These are phyloP conservation scores for Neurospora intermedia DNA, from an alignment of 495 filamentous ascomycete species.

Conservation along the genomic window DNA sequence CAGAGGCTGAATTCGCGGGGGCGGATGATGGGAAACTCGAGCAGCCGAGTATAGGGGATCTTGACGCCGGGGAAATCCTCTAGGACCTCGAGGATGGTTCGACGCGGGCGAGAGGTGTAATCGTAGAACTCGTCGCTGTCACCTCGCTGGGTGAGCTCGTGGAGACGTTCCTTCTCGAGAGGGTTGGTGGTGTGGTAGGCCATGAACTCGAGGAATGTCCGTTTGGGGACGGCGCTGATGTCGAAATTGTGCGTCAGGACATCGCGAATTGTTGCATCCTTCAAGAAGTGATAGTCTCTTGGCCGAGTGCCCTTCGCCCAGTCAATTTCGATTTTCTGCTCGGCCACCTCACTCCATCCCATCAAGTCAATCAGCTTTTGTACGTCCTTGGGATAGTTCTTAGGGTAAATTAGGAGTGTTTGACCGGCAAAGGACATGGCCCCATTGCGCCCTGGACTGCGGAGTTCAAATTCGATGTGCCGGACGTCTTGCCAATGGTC, in stretches of 20 bases:
- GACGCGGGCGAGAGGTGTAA: slow-evolving; percentile 84
- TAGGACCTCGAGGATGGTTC: slow-evolving; percentile 83
- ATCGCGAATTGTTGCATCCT: slow-evolving; percentile 50
- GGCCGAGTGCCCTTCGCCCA: neutral
- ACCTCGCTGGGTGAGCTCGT: slow-evolving; percentile 67
- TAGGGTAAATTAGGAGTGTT: slow-evolving; percentile 68
- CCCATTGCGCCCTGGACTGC: neutral
- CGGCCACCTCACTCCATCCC: slow-evolving; percentile 60
- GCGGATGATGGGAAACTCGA: slow-evolving; percentile 63
- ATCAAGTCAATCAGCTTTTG: slow-evolving; percentile 61
- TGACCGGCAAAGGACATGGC: slow-evolving; percentile 49
- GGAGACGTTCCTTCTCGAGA: slow-evolving; percentile 67
- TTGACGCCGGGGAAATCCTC: slow-evolving; percentile 79
- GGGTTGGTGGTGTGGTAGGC: slow-evolving; percentile 60
- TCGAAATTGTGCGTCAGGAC: slow-evolving; percentile 77
- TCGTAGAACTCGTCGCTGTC: slow-evolving; percentile 88
- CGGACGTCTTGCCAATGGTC: slow-evolving; percentile 87
- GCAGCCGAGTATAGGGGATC: slow-evolving; percentile 63
- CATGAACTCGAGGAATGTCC: slow-evolving; percentile 70
- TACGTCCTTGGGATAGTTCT: slow-evolving; percentile 75
- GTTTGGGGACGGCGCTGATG: slow-evolving; percentile 76
- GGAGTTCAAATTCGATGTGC: neutral
- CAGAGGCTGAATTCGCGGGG: slow-evolving; percentile 83
- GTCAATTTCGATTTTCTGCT: slow-evolving; percentile 23
- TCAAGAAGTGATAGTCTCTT: neutral